phyloP scores from a whole-genome alignment of 768 basidiomycete species.

The Coprinopsis cinerea region DNA sequence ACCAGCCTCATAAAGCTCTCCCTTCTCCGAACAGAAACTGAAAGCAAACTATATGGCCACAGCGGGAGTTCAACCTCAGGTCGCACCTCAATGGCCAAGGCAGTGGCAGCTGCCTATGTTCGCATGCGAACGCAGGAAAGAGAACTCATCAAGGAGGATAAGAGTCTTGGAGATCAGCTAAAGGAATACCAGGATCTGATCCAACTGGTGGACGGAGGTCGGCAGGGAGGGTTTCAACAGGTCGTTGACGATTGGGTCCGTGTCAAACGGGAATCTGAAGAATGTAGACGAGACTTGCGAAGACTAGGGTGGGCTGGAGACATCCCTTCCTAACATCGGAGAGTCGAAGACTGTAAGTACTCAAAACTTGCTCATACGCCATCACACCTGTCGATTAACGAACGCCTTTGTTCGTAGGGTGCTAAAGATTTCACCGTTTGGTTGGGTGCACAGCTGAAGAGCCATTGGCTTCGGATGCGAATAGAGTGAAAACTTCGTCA shows the following conservation, averaged over 20 bases:
- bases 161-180: constrained; percentile 31
- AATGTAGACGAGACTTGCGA: constrained; percentile 42
- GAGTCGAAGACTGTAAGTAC: no score
- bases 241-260: constrained; percentile 43
- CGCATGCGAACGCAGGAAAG: constrained; percentile 30
- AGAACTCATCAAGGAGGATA: constrained; percentile 30
- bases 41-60: constrained; percentile 34
- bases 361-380: no score
- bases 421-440: no score
- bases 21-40: constrained; percentile 34
- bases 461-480: no score
- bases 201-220: constrained; percentile 33
- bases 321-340: no score
- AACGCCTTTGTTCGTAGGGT: no score
- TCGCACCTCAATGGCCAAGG: constrained; percentile 24
- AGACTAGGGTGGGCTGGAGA: constrained; percentile 47
- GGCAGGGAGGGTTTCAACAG: constrained; percentile 35
- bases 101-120: constrained; percentile 26
- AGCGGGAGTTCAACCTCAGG: constrained; percentile 14
- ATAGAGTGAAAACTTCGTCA: no score
- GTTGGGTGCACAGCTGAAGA: no score
- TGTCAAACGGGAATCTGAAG: constrained; percentile 43
- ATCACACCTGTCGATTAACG: no score
- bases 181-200: constrained; percentile 37
- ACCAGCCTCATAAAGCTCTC: constrained; percentile 42